Evolutionary conservation across 2,329 filamentous ascomycete genomes (phyloP).

Genomic region (Daldinia eschscholtzii): DNA sequence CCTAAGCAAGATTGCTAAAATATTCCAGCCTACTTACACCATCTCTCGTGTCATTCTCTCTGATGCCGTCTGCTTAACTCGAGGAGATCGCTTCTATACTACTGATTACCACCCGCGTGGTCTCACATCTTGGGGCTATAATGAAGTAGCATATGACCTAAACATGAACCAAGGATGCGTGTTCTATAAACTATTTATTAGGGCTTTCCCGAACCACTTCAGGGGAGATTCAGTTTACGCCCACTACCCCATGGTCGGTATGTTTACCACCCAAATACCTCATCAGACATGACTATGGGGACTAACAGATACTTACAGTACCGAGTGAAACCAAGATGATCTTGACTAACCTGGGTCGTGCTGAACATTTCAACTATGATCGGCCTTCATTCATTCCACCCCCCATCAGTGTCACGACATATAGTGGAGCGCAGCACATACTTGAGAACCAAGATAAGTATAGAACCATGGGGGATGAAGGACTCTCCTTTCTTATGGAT

Average conservation of each 20-base stretch:
- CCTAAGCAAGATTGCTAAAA: conserved; percentile 15
- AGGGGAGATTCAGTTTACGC: conserved; percentile 82
- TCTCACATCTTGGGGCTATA: conserved; percentile 87
- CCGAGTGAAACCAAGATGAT: conserved; percentile 80
- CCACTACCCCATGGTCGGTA: conserved; percentile 74
- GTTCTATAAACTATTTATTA: conserved; percentile 85
- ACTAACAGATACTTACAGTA: conserved; percentile 56
- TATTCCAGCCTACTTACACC: conserved; percentile 73
- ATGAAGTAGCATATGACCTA: conserved; percentile 78
- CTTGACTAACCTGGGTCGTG: conserved; percentile 74
- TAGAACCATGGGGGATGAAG: conserved; percentile 73
- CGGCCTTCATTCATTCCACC: conserved; percentile 66
- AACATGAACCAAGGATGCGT: conserved; percentile 84
- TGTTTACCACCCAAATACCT: conserved; percentile 16
- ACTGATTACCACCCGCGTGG: conserved; percentile 79
- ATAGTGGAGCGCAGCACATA: conserved; percentile 71
- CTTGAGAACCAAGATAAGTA: conserved; percentile 72
- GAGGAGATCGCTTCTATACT: conserved; percentile 84
- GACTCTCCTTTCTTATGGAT: conserved; percentile 73
- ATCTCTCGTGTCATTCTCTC: conserved; percentile 82
- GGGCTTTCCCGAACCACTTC: conserved; percentile 85
- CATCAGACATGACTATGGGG: background rate
- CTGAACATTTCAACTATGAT: conserved; percentile 76
- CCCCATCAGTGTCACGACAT: conserved; percentile 70
- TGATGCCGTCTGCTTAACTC: conserved; percentile 82